Percentiles rank a stretch among this genome's conserved stretches.
phyloP scores from a whole-genome alignment of 2,329 filamentous ascomycete species.

The Ophiostoma perfectum region DNA sequence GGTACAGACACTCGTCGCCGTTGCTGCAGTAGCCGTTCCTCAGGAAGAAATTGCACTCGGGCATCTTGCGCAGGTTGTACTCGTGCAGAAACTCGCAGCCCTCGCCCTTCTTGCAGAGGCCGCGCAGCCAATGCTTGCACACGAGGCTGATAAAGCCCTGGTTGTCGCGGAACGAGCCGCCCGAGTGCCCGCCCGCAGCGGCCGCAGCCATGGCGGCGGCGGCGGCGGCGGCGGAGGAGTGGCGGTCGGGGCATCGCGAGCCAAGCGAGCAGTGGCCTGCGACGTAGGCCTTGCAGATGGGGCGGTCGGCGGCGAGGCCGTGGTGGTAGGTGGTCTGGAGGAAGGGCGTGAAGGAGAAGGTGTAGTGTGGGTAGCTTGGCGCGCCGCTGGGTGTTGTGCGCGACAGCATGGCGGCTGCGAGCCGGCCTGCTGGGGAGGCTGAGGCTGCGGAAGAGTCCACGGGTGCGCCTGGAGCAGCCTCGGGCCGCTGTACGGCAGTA shows the following conservation, averaged over 20 bases:
- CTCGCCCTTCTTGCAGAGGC: constrained; percentile 95
- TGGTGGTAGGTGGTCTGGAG: constrained; percentile 78
- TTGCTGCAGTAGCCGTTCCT: constrained; percentile 93
- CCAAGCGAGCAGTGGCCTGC: constrained; percentile 84
- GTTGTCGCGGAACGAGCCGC: constrained; percentile 32
- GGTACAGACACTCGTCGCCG: constrained; percentile 91
- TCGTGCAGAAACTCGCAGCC: constrained; percentile 97
- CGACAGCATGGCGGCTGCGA: constrained; percentile 13
- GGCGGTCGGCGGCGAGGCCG: constrained; percentile 70
- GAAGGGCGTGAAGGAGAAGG: constrained; percentile 82
- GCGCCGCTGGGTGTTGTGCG: constrained; percentile 29
- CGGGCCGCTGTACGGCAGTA: not conserved
- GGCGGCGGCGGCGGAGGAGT: constrained; percentile 41
- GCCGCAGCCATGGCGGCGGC: constrained; percentile 32
- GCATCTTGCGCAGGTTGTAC: constrained; percentile 97
- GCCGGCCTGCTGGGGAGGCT: not conserved
- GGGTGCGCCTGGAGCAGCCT: not conserved
- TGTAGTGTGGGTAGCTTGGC: constrained; percentile 47
- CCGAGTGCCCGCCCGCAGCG: constrained; percentile 15
- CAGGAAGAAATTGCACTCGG: constrained; percentile 95
- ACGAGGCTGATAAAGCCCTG: constrained; percentile 72
- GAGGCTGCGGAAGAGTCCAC: not conserved
- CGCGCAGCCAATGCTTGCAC: constrained; percentile 98
- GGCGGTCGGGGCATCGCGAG: constrained; percentile 77
- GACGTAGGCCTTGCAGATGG: constrained; percentile 74